These are phyloP conservation scores for Jackrogersella minutella DNA, from an alignment of 495 filamentous ascomycete species.

Conservation along the genomic window DNA sequence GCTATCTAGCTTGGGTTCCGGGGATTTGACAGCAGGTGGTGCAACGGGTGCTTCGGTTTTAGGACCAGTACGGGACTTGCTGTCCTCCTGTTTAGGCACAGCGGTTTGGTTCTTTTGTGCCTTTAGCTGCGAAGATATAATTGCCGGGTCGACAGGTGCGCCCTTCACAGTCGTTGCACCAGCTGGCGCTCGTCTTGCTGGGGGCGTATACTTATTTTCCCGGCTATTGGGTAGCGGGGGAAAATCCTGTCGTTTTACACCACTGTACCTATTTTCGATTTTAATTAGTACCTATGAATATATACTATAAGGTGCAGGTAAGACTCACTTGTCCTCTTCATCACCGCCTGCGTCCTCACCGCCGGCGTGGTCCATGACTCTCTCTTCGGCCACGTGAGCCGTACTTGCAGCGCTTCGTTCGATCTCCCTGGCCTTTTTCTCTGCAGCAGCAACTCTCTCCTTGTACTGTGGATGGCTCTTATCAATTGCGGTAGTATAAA, in stretches of 20 bases:
- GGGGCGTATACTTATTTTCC: slow-evolving; percentile 88
- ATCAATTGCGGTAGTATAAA: slow-evolving; percentile 93
- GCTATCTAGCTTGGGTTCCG: slow-evolving; percentile 33
- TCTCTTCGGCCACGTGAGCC: slow-evolving; percentile 86
- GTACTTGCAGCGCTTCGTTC: slow-evolving; percentile 74
- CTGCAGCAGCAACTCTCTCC: slow-evolving; percentile 76
- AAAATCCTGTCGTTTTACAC: slow-evolving; percentile 80
- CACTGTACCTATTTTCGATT: slow-evolving; percentile 75
- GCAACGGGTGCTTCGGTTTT: slow-evolving; percentile 43
- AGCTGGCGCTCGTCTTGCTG: slow-evolving; percentile 80
- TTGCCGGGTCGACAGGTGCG: slow-evolving; percentile 80
- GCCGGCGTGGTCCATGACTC: slow-evolving; percentile 68
- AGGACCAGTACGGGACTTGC: slow-evolving; percentile 44
- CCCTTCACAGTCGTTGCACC: slow-evolving; percentile 74
- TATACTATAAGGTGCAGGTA: not conserved
- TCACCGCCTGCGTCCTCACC: slow-evolving; percentile 66
- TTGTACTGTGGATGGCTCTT: slow-evolving; percentile 81
- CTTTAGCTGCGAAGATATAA: slow-evolving; percentile 78
- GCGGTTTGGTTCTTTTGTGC: slow-evolving; percentile 52
- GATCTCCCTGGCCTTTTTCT: slow-evolving; percentile 88
- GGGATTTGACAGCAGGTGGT: slow-evolving; percentile 38
- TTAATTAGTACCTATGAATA: slow-evolving; percentile 33
- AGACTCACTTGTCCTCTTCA: slow-evolving; percentile 87
- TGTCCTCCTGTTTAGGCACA: slow-evolving; percentile 54
- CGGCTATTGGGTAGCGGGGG: slow-evolving; percentile 63